Base-by-base conservation (phyloP, 306 rosid genomes). In the Cicer yamashitae region DNA sequence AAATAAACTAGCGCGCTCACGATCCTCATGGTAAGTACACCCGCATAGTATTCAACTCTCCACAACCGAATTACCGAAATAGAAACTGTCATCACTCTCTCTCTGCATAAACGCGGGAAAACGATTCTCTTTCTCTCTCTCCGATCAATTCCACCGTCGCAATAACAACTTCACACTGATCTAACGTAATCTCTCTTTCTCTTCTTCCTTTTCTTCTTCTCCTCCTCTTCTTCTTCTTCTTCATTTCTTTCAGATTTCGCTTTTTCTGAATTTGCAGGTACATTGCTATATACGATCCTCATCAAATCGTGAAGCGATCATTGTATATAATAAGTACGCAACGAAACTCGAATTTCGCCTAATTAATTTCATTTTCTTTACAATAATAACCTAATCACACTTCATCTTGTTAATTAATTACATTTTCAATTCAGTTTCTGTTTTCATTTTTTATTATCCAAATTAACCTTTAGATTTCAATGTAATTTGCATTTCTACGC, bases 91-190 rank as follows among this genome's bases (percentile, higher is more conserved):
- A 58, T 69, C 52, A 44, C 37, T 67, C 77, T 14, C 75, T 14
- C 75, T 46, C 45, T 54, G 13, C 40, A 71, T 59, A 85, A 85
- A 75, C 78, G 81, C 84, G 84, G 70, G 82, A 76, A 82, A 63
- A 20, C 6, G 14, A 30, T 6, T 18, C 25, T 44, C 77, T 58
- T 43, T 43, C 9, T 10, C 2, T 70, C 81, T 43, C 67, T 1
- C 47, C 34, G 25, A 40, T 63, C 48, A 15, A 17, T 75, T 2
- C 50, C 66, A 44, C 51, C 67, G 60, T 66, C 58, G 47, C 37
- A 30, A 30, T 13, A 8, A 58, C 2, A 3, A 3, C 62, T 62
- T 62, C 75, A 4, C 59, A 10, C 59, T 30, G 37, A 30, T 71
- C 69, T 7, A 10, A 5, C 47, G 22, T 38, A 62, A 47, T 17